Base-by-base conservation (phyloP, 2,329 filamentous ascomycete genomes). In the Colletotrichum sansevieriae region DNA sequence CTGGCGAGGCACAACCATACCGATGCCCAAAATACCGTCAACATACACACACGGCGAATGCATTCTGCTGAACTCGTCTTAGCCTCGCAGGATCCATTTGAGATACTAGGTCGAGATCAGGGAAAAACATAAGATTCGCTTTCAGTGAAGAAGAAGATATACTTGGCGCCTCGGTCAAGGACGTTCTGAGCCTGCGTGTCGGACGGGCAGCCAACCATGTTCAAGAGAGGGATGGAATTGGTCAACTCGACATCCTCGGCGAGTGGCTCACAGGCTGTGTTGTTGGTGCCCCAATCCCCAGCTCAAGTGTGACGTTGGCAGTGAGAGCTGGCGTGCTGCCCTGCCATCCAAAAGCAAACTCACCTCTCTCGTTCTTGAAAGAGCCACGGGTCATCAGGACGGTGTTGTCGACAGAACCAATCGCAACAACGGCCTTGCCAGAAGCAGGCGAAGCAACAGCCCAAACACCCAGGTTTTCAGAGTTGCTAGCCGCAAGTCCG, bases 121-220 rank as follows among this genome's bases (percentile, higher is more conserved):
- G 18, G 39, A 15, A 13, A 18, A 22, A 68, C 64, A 18, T n/a
- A 65, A 60, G 46, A 68, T 39, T 64, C 65, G 46, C 29, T 54
- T 11, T 47, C 46, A 9, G n/a, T n/a, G n/a, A n/a, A n/a, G n/a
- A n/a, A n/a, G n/a, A n/a, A n/a, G n/a, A 83, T 74, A 52, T 82
- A 81, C 67, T 79, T 76, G 3, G 78, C 83, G 20, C 82, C 82
- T 56, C 79, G 80, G 7, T 76, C 79, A n/a, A 77, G 78, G 1
- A 80, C 75, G 62, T 83, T 82, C 13, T 71, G 68, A 15, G 78
- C 78, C 71, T 84, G 81, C 4, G 74, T 71, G 20, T 74, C 72
- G 13, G 76, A 76, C 5, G 76, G 75, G 69, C 81, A 83, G 10
- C 71, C 75, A 63, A 78, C 78, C 37, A 77, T 76, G 5, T 76